Percentiles rank a stretch among this genome's conserved stretches.
Conservation (phyloP, 768 basidiomycete species). For the Imleria badia region DNA sequence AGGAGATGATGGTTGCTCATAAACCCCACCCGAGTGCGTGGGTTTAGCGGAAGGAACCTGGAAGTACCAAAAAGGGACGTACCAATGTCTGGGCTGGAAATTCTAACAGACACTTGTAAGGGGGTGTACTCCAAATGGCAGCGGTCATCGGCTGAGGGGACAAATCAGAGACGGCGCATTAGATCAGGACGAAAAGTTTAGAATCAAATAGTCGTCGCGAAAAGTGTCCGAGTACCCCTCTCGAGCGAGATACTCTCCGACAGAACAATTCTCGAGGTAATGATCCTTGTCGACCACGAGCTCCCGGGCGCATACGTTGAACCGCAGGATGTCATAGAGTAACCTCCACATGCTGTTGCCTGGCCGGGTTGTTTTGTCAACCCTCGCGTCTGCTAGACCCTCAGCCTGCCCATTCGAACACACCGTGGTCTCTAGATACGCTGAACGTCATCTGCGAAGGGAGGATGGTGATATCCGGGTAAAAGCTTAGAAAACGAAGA, state of each 20-base stretch:
- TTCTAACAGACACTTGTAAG: slow-evolving; percentile 64
- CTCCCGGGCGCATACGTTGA: slow-evolving; percentile 65
- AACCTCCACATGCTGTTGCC: slow-evolving; percentile 59
- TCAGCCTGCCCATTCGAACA: slow-evolving; percentile 72
- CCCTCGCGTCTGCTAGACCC: too few relatives aligned
- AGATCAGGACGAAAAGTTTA: slow-evolving; percentile 32
- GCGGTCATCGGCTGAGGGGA: slow-evolving; percentile 69
- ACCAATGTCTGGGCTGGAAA: slow-evolving; percentile 72
- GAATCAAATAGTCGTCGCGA: slow-evolving; percentile 73
- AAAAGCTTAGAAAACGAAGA: slow-evolving; percentile 58
- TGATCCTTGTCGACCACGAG: slow-evolving; percentile 36
- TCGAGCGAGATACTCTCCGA: slow-evolving; percentile 56
- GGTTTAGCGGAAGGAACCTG: background rate
- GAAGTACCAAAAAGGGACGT: slow-evolving; percentile 4
- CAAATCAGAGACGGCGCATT: background rate
- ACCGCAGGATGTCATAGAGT: slow-evolving; percentile 67
- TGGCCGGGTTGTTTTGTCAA: too few relatives aligned
- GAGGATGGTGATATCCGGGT: slow-evolving; percentile 47
- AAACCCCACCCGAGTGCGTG: slow-evolving; percentile 52
- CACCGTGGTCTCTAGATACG: slow-evolving; percentile 66
- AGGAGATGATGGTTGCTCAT: slow-evolving; percentile 74
- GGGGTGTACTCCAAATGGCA: slow-evolving; percentile 77
- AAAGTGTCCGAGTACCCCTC: slow-evolving; percentile 70
- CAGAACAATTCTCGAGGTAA: slow-evolving; percentile 35
- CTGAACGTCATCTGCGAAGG: slow-evolving; percentile 78